Percentiles rank a stretch among this genome's conserved stretches.
Conservation (phyloP, 1,139 yeast genomes). For the Debaryomyces sp. region DNA sequence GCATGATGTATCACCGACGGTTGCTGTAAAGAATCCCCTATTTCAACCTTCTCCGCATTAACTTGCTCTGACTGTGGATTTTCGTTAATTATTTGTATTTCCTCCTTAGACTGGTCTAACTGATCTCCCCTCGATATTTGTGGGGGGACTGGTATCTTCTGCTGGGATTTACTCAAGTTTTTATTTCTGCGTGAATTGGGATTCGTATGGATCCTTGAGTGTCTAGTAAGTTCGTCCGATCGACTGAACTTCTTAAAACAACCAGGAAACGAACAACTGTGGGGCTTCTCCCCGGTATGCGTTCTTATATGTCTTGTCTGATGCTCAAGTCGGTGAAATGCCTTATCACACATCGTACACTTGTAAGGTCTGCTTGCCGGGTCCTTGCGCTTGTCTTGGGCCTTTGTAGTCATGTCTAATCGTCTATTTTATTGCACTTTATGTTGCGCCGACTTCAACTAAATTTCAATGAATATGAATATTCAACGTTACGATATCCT, state of each 20-base stretch:
- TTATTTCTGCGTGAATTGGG: conserved; percentile 69
- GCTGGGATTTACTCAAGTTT: conserved; percentile 22
- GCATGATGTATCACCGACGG: not conserved
- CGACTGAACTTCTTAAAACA: conserved; percentile 85
- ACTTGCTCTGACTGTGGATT: not conserved
- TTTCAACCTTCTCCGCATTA: not conserved
- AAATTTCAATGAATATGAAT: not conserved
- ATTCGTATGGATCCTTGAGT: conserved; percentile 82
- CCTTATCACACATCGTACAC: conserved; percentile 89
- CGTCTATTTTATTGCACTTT: not conserved
- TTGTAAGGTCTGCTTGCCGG: conserved; percentile 68
- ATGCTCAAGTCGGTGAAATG: conserved; percentile 90
- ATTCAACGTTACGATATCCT: not conserved
- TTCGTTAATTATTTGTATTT: not conserved
- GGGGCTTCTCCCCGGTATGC: conserved; percentile 96
- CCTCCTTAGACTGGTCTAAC: not conserved
- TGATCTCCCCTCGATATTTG: not conserved
- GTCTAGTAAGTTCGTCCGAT: conserved; percentile 89
- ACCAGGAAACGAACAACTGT: conserved; percentile 83
- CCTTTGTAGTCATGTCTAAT: conserved; percentile 9
- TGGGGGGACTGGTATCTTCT: not conserved
- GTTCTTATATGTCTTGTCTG: conserved; percentile 94
- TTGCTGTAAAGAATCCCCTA: not conserved
- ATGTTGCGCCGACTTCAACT: conserved; percentile 4
- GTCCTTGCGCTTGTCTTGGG: conserved; percentile 23